These are phyloP conservation scores for Schwanniomyces etchellsii DNA, from an alignment of 1,139 yeast species.

Conservation along the genomic window DNA sequence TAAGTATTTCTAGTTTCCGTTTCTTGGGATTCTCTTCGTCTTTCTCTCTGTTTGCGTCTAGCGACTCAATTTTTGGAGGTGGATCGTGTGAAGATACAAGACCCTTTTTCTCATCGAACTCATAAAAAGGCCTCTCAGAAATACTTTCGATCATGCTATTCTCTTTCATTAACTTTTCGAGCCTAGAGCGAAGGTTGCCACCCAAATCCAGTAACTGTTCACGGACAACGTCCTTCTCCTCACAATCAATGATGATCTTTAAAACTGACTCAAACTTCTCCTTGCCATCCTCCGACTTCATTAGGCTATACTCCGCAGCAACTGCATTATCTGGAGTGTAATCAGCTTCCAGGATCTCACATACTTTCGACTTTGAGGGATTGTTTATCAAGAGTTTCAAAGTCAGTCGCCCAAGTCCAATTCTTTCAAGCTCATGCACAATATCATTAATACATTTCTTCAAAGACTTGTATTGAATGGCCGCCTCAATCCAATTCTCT, in stretches of 20 bases:
- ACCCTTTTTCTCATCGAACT: slow-evolving; percentile 11
- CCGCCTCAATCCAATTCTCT: slow-evolving; percentile 61
- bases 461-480: slow-evolving; percentile 66
- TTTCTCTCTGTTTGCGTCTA: slow-evolving; percentile 1
- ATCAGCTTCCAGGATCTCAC: slow-evolving; percentile 28
- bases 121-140: slow-evolving; percentile 10
- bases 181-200: slow-evolving; percentile 23
- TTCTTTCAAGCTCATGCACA: slow-evolving; percentile 49
- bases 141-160: slow-evolving; percentile 9
- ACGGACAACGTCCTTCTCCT: slow-evolving; percentile 24
- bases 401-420: slow-evolving; percentile 50
- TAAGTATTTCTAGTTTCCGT: slow-evolving; percentile 25
- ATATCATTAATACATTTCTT: slow-evolving; percentile 62
- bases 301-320: slow-evolving; percentile 38
- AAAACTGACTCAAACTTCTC: slow-evolving; percentile 30
- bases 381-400: slow-evolving; percentile 38
- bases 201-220: slow-evolving; percentile 34
- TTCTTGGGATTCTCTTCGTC: slow-evolving; percentile 4
- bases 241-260: slow-evolving; percentile 33
- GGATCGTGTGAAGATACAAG: slow-evolving; percentile 10
- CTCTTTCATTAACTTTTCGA: slow-evolving; percentile 23
- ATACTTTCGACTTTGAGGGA: slow-evolving; percentile 16
- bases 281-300: slow-evolving; percentile 18
- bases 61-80: slow-evolving; percentile 2
- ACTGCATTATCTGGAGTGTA: slow-evolving; percentile 34